Evolutionary conservation across 1,284 basidiomycete species (phyloP), one percentile per base, ranked within the genome.

Genomic region (Puccinia triticina): DNA sequence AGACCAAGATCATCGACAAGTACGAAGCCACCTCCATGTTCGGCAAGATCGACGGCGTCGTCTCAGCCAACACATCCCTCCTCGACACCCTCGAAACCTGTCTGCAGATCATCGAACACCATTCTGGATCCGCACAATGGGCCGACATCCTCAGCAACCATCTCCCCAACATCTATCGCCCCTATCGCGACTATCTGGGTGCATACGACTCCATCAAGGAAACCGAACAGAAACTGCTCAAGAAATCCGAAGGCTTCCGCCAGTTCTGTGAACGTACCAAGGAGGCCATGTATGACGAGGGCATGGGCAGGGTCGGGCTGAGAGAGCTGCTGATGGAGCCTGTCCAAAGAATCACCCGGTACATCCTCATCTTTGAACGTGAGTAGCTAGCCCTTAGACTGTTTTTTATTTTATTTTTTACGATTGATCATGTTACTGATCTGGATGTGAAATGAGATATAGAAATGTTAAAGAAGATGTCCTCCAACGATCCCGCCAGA

Each of bases 301-400:
- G 80, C 26, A 64, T 82, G 72, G 80, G 80, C 43, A 37, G 80
- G 48, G 91, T 96, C 72, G 95, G 96, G 18, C 89, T 99, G 59
- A 91, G 94, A 29, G 96, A 99, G 87, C 91, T 99, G 61, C 89
- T 99, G 61, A 98, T 98, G 91, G 97, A 99, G 86, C 97, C 97
- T n/a, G 94, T 98, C n/a, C 97, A 99, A 87, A 92, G 97, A 40
- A 94, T 99, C 84, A 96, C 97, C 0, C 90, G 96, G 82, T 99
- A 99, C 88, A 97, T 94, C 1, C 89, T 99, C 34, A 90, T 99
- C 84, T 94, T 98, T 87, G 92, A 94, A 84, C 92, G 89, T 88
- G 83, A 80, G 87, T 84, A 4, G 12, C 10, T 26, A 29, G 40
- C 37, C 46, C 55, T 26, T 40, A 83, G 84, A 29, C 29, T 46